Percentiles rank a stretch among this genome's conserved stretches.
Evolutionary conservation across 306 rosid genomes (phyloP).

Genomic region (Malus sylvestris): DNA sequence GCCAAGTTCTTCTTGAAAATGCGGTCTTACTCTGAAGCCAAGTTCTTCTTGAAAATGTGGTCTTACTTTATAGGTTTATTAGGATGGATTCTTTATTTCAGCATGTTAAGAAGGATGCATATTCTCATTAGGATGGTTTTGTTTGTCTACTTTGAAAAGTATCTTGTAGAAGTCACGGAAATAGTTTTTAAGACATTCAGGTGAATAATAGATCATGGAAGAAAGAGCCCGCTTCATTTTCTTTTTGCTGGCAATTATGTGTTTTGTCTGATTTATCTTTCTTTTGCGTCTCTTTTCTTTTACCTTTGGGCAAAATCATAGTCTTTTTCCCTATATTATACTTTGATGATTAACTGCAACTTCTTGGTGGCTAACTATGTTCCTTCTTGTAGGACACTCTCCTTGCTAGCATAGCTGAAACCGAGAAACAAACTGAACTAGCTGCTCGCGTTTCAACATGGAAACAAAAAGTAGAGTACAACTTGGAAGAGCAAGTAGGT

Average conservation of each 20-base stretch:
- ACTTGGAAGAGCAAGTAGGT: slow-evolving; percentile 83
- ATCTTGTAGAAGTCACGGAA: background rate
- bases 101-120: background rate
- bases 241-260: background rate
- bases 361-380: slow-evolving; percentile 8
- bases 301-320: background rate
- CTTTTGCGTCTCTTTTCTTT: background rate
- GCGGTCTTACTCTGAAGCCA: background rate
- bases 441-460: slow-evolving; percentile 81
- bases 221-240: background rate
- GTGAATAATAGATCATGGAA: background rate
- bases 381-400: slow-evolving; percentile 54
- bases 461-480: slow-evolving; percentile 84
- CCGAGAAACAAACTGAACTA: slow-evolving; percentile 83
- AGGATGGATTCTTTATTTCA: background rate
- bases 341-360: background rate
- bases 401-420: slow-evolving; percentile 82
- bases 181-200: background rate
- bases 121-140: background rate
- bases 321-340: background rate
- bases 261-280: background rate
- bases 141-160: background rate
- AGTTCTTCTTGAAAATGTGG: background rate
- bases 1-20: background rate
- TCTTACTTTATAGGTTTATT: background rate